Base-by-base conservation (phyloP, 805 yeast species). In the Middelhovenomyces tepae region DNA sequence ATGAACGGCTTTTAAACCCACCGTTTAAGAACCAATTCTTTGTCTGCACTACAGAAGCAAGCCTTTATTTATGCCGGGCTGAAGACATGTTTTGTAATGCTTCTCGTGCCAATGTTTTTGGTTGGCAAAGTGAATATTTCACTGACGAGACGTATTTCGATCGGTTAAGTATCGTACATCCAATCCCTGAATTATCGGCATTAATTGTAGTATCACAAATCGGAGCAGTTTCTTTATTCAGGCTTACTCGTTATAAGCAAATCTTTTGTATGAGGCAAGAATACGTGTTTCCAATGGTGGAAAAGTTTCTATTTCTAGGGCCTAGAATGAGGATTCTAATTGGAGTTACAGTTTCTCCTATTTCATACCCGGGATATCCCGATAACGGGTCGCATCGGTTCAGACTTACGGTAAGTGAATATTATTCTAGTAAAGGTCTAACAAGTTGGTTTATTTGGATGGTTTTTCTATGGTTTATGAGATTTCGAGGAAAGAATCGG, bases 41-140 rank as follows among this genome's bases (percentile, higher is more conserved):
- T 5, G 33, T 70, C 6, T 60, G 64, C 1, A 64, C 78, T 0
- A 69, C 78, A 0, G 59, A 63, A 4, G 44, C 55, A 17, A 55
- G 58, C 27, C 40, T 68, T 9, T 75, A 69, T 0, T 47, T 75
- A 16, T 66, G 70, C 42, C 54, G 65, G 16, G 57, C 58, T 1
- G 65, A 67, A 31, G 57, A 62, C 7, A 53, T 74, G 15, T 58
- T 67, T 22, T 71, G 76, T 45, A 65, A 61, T 42, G 62, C 71
- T 4, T 61, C 71, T 1, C 64, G 73, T 1, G 51, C 60, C 3
- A 49, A 59, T 15, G 47, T 71, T 1, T 72, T 69, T 44, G 58
- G 59, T 11, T 46, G 62, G 40, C 46, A 48, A 25, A 48, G 44
- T 6, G 36, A 35, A 6, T 36, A 34, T 26, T 39, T 39, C 3